Evolutionary conservation across 1,284 basidiomycete species (phyloP).

Genomic region (Pseudomicrostroma phylloplanum): DNA sequence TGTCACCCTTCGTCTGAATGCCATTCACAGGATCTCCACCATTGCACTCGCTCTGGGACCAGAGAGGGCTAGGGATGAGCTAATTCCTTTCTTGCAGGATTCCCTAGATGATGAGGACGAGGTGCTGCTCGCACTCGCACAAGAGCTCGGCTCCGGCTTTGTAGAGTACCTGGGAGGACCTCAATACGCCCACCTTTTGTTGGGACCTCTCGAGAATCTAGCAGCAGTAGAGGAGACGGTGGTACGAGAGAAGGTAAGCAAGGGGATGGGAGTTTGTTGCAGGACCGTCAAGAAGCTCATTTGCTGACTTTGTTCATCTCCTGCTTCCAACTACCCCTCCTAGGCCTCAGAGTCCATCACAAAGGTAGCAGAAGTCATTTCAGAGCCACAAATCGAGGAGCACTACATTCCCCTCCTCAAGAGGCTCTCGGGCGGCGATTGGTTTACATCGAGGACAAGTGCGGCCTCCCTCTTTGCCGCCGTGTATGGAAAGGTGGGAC

Average conservation of each 20-base stretch:
- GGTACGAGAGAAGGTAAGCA: slow-evolving; percentile 85
- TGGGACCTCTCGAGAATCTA: slow-evolving; percentile 90
- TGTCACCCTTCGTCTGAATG: slow-evolving; percentile 84
- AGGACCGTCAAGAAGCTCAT: background rate
- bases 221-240: slow-evolving; percentile 97
- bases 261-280: slow-evolving; percentile 13
- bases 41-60: slow-evolving; percentile 95
- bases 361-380: slow-evolving; percentile 75
- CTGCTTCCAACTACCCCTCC: background rate
- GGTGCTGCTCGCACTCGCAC: slow-evolving; percentile 88
- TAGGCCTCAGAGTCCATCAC: slow-evolving; percentile 88
- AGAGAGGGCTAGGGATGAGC: slow-evolving; percentile 88
- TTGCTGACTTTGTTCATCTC: slow-evolving; percentile 3
- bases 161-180: slow-evolving; percentile 92
- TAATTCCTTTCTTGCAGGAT: slow-evolving; percentile 94
- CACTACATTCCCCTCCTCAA: slow-evolving; percentile 85
- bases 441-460: slow-evolving; percentile 98
- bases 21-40: slow-evolving; percentile 95
- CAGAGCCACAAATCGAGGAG: slow-evolving; percentile 76
- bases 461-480: slow-evolving; percentile 89
- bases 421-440: slow-evolving; percentile 85
- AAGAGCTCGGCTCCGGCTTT: slow-evolving; percentile 74
- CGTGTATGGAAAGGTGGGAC: slow-evolving; percentile 62
- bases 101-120: slow-evolving; percentile 99
- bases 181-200: slow-evolving; percentile 77